Base-by-base conservation (phyloP, 2,329 filamentous ascomycete genomes). In the Hymenoscyphus linearis region DNA sequence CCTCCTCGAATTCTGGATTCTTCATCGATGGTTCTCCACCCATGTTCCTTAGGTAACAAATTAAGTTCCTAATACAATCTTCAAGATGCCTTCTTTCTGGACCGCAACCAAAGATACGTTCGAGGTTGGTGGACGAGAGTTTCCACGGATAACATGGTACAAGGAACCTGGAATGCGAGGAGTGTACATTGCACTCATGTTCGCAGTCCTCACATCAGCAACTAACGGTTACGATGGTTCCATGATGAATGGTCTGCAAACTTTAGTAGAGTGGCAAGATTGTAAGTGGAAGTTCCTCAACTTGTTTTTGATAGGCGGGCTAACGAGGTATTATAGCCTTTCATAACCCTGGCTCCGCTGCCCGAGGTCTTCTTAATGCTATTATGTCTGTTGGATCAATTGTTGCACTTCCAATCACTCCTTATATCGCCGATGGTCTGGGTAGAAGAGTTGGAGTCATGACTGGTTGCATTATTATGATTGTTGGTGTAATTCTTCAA, bases 161-260 rank as follows among this genome's bases (percentile, higher is more conserved):
- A 79, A 76, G 65, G 80, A 84, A 31, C 78, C 81, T n/a, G 81
- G 81, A 52, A 75, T 85, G 67, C 75, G 82, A 69, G 79, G 80
- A 73, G 75, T 85, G 9, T 84, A 84, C 74, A 73, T 83, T 65
- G 80, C 79, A 55, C 65, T 73, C 57, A 68, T 72, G 59, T 69
- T 73, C 57, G 68, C 70, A 25, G 67, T 72, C 10, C 65, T 73
- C 34, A 72, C 70, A 26, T 84, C 82, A 31, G 82, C 82, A 14
- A 81, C 80, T 4, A 79, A 77, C 60, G 76, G 75, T 34, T 77
- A 74, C 50, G 75, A 77, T 64, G 67, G 75, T 26, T 77, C 75
- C 12, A 73, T 80, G 68, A 76, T 80, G 73, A 80, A 80, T 59
- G 77, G 77, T 63, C 67, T 80, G 26, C 77, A 79, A 64, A 74